A percentile compares a stretch with the other conserved stretches of the same genome.
phyloP scores from a whole-genome alignment of 768 basidiomycete species.

The Boletus rubropictus region DNA sequence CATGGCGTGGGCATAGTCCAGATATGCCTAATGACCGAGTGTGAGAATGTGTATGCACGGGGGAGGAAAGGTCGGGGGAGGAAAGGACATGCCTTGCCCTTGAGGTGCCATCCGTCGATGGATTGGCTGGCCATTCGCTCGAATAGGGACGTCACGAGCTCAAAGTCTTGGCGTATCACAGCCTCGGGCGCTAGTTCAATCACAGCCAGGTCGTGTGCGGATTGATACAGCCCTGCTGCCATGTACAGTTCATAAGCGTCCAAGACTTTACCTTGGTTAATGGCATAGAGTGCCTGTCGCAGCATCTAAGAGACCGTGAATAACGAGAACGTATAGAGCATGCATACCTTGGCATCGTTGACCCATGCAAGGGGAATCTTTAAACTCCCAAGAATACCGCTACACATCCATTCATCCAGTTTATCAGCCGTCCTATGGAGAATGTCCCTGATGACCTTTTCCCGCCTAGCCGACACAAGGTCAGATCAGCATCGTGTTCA shows the following conservation, averaged over 20 bases:
- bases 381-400: constrained; percentile 67
- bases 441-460: constrained; percentile 77
- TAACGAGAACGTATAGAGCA: neutral
- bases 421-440: constrained; percentile 61
- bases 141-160: constrained; percentile 66
- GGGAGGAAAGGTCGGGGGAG: neutral
- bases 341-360: constrained; percentile 75
- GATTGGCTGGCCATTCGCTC: constrained; percentile 48
- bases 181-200: constrained; percentile 86
- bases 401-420: constrained; percentile 67
- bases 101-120: constrained; percentile 73
- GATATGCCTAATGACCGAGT: constrained; percentile 43
- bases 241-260: constrained; percentile 75
- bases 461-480: constrained; percentile 50
- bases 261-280: constrained; percentile 56
- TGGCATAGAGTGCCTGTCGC: constrained; percentile 59
- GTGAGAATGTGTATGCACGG: constrained; percentile 1
- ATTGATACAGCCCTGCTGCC: constrained; percentile 58
- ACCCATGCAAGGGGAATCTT: constrained; percentile 84
- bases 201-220: constrained; percentile 82
- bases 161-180: constrained; percentile 51
- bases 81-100: constrained; percentile 61
- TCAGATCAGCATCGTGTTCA: constrained; percentile 3
- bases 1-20: constrained; percentile 68
- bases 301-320: neutral